Evolutionary conservation across 2,329 filamentous ascomycete genomes (phyloP), one percentile per base, ranked within the genome.

Genomic region (Xylariaceae sp.): DNA sequence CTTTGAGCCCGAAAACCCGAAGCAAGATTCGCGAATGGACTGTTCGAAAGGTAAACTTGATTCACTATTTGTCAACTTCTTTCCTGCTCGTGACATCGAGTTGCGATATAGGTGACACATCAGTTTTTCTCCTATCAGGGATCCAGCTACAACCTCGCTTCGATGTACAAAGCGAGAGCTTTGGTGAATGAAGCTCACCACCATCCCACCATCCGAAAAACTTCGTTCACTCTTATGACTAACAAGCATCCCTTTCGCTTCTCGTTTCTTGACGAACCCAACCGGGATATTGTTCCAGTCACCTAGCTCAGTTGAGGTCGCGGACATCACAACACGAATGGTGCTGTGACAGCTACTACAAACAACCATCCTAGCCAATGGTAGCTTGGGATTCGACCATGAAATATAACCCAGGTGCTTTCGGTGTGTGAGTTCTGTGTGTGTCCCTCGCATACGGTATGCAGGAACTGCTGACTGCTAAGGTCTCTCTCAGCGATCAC

Each of bases 381-480:
- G 55, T 53, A 34, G 37, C 45, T 48, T 10, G 11, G 23, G 37
- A n/a, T 57, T 59, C 56, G 30, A 60, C 23, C 62, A 59, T 56
- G 53, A 48, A 51, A 58, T 51, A 53, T 53, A 57, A 17, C 30
- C 49, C 9, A 30, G 17, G 47, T 49, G 8, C 47, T 49, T 18
- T 49, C 47, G 5, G 15, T 23, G 15, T 49, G 47, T 6, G 53
- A 13, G 48, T 45, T 53, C 35, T 55, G 17, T 45, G 35, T 49
- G 53, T 55, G 51, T 49, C 5, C 18, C 42, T 42, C 39, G 45
- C 62, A 57, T 42, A 59, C 5, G 23, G 23, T 54, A 58, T 66
- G 63, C 64, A 64, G 60, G 62, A 63, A 66, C 64, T 54, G 48
- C 11, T 51, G 37, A 39, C 64, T 52, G 48, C 17, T 30, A 44